phyloP scores from a whole-genome alignment of 176 grass and related monocot species.

The Raddia distichophylla region DNA sequence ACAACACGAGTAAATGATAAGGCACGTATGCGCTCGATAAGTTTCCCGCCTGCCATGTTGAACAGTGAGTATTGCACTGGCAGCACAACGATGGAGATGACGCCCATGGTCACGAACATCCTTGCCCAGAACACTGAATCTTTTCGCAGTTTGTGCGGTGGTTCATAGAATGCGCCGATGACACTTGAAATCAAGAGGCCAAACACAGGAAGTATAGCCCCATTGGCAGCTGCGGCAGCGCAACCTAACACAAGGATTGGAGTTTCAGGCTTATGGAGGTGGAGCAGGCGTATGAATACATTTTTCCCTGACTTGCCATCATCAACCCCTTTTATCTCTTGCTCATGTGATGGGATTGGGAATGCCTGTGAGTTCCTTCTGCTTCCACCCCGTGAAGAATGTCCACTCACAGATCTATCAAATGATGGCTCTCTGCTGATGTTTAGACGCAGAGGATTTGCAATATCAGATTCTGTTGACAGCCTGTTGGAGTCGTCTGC shows the following conservation, averaged over 20 bases:
- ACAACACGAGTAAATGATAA: constrained; percentile 56
- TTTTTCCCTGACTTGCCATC: constrained; percentile 36
- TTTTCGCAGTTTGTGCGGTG: constrained; percentile 37
- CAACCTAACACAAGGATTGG: constrained; percentile 54
- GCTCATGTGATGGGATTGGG: constrained; percentile 25
- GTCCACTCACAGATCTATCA: constrained; percentile 49
- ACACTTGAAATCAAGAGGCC: constrained; percentile 53
- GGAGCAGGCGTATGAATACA: constrained; percentile 42
- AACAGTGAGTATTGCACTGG: constrained; percentile 63
- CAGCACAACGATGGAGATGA: constrained; percentile 40
- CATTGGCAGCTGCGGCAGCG: constrained; percentile 42
- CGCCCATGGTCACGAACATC: constrained; percentile 54
- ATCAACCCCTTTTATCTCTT: constrained; percentile 14
- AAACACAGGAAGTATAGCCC: constrained; percentile 66
- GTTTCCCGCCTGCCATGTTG: constrained; percentile 62
- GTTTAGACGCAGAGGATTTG: constrained; percentile 32
- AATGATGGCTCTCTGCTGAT: constrained; percentile 42
- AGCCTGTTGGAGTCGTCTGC: constrained; percentile 13
- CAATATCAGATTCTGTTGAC: not conserved
- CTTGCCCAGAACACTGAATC: constrained; percentile 56
- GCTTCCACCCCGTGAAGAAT: constrained; percentile 47
- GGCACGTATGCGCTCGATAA: constrained; percentile 55
- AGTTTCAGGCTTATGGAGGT: constrained; percentile 60
- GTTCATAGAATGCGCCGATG: constrained; percentile 61
- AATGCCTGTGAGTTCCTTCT: constrained; percentile 32